A percentile compares a stretch with the other conserved stretches of the same genome.
Conservation (phyloP, 164 flowering plant genomes). For the Vitis cinerea region DNA sequence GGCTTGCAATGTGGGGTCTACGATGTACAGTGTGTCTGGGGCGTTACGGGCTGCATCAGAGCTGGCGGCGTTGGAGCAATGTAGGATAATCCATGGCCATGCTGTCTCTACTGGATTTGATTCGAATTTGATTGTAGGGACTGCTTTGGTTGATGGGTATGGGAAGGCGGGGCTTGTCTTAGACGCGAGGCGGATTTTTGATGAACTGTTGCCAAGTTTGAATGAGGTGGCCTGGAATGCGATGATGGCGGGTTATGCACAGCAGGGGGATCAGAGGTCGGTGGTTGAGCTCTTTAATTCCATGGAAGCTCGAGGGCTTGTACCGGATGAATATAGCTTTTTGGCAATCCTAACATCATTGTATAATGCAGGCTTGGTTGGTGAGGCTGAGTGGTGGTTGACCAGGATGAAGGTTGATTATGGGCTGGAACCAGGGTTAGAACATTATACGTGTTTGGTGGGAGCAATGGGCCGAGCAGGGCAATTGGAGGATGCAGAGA, state of each 20-base stretch:
- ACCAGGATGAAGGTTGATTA: constrained; percentile 39
- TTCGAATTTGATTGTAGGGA: constrained; percentile 42
- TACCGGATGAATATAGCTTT: constrained; percentile 61
- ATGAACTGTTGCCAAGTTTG: constrained; percentile 29
- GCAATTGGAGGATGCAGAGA: constrained; percentile 51
- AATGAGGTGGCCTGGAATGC: constrained; percentile 65
- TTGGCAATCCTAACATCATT: constrained; percentile 53
- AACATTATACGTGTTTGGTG: constrained; percentile 77
- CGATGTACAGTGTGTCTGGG: constrained; percentile 53
- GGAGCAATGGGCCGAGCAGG: constrained; percentile 62
- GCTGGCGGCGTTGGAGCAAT: constrained; percentile 56
- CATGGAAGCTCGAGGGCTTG: constrained; percentile 37
- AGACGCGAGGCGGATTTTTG: constrained; percentile 56
- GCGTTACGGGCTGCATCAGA: constrained; percentile 52
- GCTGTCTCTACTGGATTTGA: constrained; percentile 55
- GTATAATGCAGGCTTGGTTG: constrained; percentile 48
- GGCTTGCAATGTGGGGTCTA: constrained; percentile 29
- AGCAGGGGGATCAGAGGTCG: constrained; percentile 51
- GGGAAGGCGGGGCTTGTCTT: constrained; percentile 62
- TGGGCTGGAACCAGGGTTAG: constrained; percentile 50
- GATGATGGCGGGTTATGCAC: constrained; percentile 68
- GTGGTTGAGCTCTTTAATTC: constrained; percentile 38
- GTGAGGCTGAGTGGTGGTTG: constrained; percentile 48
- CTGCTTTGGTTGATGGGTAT: constrained; percentile 63
- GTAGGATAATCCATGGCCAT: constrained; percentile 58